phyloP scores from a whole-genome alignment of 2,329 filamentous ascomycete genomes.

The Neofusicoccum sp. region DNA sequence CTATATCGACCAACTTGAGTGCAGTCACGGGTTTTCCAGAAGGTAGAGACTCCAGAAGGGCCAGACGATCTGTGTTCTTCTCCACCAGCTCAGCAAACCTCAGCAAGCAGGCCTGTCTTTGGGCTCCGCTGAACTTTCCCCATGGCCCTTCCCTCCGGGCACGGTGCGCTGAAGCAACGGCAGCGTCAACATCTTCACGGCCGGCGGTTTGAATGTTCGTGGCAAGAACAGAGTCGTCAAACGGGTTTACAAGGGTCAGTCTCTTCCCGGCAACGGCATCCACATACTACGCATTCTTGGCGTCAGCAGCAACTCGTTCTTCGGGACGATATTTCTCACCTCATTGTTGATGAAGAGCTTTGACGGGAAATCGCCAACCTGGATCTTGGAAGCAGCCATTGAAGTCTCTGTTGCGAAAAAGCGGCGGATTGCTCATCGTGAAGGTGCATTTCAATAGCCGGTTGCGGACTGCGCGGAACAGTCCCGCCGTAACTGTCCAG shows the following conservation, averaged over 20 bases:
- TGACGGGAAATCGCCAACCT: neutral
- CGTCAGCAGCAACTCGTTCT: too few relatives aligned
- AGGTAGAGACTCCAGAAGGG: constrained; percentile 83
- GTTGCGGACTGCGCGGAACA: too few relatives aligned
- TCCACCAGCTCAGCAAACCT: constrained; percentile 82
- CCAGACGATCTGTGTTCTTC: constrained; percentile 74
- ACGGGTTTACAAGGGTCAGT: constrained; percentile 2
- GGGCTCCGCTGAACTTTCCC: neutral
- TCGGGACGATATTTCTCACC: neutral
- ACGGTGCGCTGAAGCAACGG: neutral
- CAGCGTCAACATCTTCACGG: constrained; percentile 4
- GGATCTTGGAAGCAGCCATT: neutral
- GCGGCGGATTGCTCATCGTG: too few relatives aligned
- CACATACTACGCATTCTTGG: neutral
- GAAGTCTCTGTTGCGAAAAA: neutral
- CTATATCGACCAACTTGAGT: constrained; percentile 7
- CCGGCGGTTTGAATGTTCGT: constrained; percentile 9
- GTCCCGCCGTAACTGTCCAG: too few relatives aligned
- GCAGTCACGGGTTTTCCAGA: constrained; percentile 76
- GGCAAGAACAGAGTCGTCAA: constrained; percentile 2
- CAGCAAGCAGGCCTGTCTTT: constrained; percentile 28
- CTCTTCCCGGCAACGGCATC: neutral
- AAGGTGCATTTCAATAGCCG: too few relatives aligned
- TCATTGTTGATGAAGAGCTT: constrained; percentile 13
- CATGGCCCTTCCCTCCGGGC: constrained; percentile 5